Percentiles rank a stretch among this genome's conserved stretches.
Evolutionary conservation across 73 alveolate species (phyloP).

Genomic region (Paramecium sonneborni): DNA sequence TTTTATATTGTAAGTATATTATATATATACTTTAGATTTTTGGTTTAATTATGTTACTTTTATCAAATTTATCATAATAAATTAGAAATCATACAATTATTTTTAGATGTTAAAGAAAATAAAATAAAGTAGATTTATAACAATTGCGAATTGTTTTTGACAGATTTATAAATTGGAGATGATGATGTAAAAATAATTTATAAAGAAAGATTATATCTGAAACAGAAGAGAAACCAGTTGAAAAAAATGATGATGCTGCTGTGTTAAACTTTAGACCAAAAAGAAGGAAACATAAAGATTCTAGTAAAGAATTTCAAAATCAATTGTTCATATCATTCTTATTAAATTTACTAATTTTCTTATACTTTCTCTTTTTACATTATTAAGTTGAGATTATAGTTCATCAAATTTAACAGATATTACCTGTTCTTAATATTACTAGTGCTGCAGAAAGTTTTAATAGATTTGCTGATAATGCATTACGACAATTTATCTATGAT

Average conservation of each 20-base stretch:
- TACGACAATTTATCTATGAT: not conserved
- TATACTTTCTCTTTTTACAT: not conserved
- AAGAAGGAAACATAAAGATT: conserved; percentile 43
- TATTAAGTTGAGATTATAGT: not conserved
- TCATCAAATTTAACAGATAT: not conserved
- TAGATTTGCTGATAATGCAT: not conserved
- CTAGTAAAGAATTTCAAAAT: not conserved
- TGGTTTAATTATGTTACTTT: not conserved
- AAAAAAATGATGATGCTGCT: conserved; percentile 29
- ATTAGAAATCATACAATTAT: conserved; percentile 27
- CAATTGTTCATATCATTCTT: not conserved
- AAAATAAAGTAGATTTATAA: conserved; percentile 27
- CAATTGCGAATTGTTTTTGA: conserved; percentile 56
- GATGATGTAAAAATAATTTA: conserved; percentile 36
- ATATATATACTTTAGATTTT: not conserved
- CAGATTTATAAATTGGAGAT: conserved; percentile 60
- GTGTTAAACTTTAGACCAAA: not conserved
- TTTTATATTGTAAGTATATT: not conserved
- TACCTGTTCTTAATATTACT: not conserved
- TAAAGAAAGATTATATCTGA: not conserved
- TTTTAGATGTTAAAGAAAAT: conserved; percentile 56
- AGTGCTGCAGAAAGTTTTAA: not conserved
- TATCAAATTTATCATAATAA: not conserved
- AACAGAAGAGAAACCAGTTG: not conserved
- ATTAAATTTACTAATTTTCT: not conserved